Conservation (phyloP, 306 rosid species). For the Lablab purpureus region DNA sequence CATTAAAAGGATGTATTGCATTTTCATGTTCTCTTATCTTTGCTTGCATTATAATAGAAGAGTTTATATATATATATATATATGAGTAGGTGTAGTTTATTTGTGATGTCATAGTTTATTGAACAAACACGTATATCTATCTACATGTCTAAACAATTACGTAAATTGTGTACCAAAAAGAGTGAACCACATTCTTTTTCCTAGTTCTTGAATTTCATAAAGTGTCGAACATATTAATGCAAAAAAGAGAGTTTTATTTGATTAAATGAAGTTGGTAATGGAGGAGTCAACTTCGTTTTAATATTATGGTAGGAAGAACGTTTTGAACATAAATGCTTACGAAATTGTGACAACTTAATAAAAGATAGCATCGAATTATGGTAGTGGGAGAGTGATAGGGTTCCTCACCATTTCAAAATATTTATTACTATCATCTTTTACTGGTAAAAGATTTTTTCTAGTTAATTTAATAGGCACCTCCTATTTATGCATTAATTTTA, state of each 20-base stretch:
- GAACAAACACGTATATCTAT: not conserved
- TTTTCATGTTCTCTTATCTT: not conserved
- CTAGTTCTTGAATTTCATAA: not conserved
- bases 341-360: too few species aligned
- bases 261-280: conserved; percentile 5
- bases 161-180: conserved; percentile 13
- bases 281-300: conserved; percentile 29
- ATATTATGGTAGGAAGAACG: not conserved
- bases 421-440: not conserved
- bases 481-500: not conserved
- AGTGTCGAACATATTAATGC: not conserved
- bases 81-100: not conserved
- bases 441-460: not conserved
- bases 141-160: not conserved
- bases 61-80: not conserved
- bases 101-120: not conserved
- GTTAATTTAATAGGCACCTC: not conserved
- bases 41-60: not conserved
- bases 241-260: not conserved
- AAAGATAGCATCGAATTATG: not conserved
- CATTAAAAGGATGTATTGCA: not conserved
- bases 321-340: not conserved
- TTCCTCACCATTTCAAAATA: not conserved
- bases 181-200: not conserved
- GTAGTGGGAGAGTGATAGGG: conserved; percentile 12